Conservation (phyloP, 2,329 filamentous ascomycete genomes). For the Ceratocystis papillata region DNA sequence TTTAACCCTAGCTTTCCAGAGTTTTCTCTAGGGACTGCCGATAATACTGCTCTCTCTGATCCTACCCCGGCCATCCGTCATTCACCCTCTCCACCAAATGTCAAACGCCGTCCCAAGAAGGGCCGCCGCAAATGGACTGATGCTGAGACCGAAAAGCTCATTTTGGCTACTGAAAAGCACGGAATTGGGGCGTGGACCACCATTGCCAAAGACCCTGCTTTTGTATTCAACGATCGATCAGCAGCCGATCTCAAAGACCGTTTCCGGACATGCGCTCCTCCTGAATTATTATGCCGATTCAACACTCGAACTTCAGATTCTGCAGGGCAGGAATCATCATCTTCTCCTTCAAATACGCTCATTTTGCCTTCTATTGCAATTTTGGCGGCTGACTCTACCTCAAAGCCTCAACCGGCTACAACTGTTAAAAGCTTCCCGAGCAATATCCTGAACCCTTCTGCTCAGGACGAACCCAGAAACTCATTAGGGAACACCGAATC, state of each 20-base stretch:
- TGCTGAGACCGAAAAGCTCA: slow-evolving; percentile 51
- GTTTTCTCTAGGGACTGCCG: background rate
- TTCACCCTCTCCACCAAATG: slow-evolving; percentile 3
- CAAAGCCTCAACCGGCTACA: background rate
- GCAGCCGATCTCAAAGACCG: slow-evolving; percentile 55
- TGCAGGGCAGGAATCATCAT: background rate
- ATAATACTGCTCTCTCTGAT: background rate
- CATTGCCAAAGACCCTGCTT: slow-evolving; percentile 51
- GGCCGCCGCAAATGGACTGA: slow-evolving; percentile 54
- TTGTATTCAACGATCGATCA: slow-evolving; percentile 49
- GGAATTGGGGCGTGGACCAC: slow-evolving; percentile 56
- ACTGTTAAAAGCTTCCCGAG: slow-evolving; percentile 1
- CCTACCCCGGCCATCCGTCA: background rate
- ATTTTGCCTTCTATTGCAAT: background rate
- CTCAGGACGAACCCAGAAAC: slow-evolving; percentile 6
- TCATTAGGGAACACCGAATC: background rate
- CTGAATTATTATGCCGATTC: slow-evolving; percentile 38
- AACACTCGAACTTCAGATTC: background rate
- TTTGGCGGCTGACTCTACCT: background rate
- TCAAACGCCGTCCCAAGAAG: slow-evolving; percentile 45
- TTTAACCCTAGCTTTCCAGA: slow-evolving; percentile 23
- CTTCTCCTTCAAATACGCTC: background rate
- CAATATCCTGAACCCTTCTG: slow-evolving; percentile 22
- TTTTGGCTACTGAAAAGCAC: slow-evolving; percentile 51
- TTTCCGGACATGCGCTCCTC: slow-evolving; percentile 55